phyloP scores from a whole-genome alignment of 2,329 filamentous ascomycete genomes.

The Cladosporium colombiae region DNA sequence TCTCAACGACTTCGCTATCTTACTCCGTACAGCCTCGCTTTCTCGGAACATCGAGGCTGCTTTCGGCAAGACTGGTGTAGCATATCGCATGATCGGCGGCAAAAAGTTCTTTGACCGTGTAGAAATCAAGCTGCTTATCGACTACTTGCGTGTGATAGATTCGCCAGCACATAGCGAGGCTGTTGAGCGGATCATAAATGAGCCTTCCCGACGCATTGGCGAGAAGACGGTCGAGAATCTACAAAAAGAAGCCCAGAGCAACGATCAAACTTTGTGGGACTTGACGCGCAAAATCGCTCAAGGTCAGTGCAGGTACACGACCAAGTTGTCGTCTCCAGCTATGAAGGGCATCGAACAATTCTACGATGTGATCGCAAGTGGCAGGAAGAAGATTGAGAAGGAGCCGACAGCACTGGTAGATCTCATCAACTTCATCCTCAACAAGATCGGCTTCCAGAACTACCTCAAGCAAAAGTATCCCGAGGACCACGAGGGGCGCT shows the following conservation, averaged over 20 bases:
- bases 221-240: constrained; percentile 74
- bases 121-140: constrained; percentile 83
- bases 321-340: constrained; percentile 57
- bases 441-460: constrained; percentile 70
- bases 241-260: constrained; percentile 72
- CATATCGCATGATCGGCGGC: constrained; percentile 92
- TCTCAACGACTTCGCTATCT: constrained; percentile 77
- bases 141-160: constrained; percentile 83
- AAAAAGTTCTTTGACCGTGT: constrained; percentile 87
- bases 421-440: constrained; percentile 59
- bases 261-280: constrained; percentile 71
- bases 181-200: constrained; percentile 78
- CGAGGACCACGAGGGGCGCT: constrained; percentile 75
- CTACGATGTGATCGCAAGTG: constrained; percentile 60
- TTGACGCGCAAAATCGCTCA: constrained; percentile 63
- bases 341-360: constrained; percentile 60
- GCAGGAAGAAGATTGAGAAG: constrained; percentile 55
- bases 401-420: constrained; percentile 44
- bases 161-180: constrained; percentile 88
- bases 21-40: constrained; percentile 80
- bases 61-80: constrained; percentile 75
- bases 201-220: constrained; percentile 78
- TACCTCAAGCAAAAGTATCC: constrained; percentile 71
- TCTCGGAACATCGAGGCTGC: constrained; percentile 85
- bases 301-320: constrained; percentile 52